These are phyloP conservation scores for Brassica juncea DNA, from an alignment of 345 rosid genomes.

Conservation along the genomic window DNA sequence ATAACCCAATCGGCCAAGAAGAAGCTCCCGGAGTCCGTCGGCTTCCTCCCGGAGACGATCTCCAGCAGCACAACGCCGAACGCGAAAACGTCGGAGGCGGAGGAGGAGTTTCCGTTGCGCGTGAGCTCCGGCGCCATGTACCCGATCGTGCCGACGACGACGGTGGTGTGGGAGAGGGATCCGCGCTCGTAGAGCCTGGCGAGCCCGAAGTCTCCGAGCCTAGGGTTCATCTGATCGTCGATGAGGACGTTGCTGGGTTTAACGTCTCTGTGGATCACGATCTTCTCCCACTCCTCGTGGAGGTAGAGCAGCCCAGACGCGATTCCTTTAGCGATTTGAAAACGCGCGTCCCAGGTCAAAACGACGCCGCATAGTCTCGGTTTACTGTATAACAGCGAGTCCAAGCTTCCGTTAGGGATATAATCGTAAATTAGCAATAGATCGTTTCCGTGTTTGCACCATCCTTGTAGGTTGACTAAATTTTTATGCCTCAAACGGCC, in stretches of 20 bases:
- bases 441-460: not conserved
- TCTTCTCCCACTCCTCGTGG: not conserved
- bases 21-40: constrained; percentile 1
- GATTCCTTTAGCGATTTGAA: not conserved
- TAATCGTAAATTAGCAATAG: not conserved
- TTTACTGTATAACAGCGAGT: not conserved
- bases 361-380: not conserved
- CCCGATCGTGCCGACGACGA: not conserved
- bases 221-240: not conserved
- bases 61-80: not conserved
- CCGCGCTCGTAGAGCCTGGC: not conserved
- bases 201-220: not conserved
- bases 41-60: not conserved
- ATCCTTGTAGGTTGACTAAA: not conserved
- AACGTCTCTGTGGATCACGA: not conserved
- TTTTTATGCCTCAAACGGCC: not conserved
- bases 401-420: not conserved
- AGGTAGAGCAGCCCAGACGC: not conserved
- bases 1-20: not conserved
- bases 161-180: not conserved
- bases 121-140: not conserved
- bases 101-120: not conserved
- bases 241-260: not conserved
- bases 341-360: not conserved
- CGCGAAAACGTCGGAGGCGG: not conserved